Base-by-base conservation (phyloP, 495 filamentous ascomycete species). In the Neurospora sp. region DNA sequence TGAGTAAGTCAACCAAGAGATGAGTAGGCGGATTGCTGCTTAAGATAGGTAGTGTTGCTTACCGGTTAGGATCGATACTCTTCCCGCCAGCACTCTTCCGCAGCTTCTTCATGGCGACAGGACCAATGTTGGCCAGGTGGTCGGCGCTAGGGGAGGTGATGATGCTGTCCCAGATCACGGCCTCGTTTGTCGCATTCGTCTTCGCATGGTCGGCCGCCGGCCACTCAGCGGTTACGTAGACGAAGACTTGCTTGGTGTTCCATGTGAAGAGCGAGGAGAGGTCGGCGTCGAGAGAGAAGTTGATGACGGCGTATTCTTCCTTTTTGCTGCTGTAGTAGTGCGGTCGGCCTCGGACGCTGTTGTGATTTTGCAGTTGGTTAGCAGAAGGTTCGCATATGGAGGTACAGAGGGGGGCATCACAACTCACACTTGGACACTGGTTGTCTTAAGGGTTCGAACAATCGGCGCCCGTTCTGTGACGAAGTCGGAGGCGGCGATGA, bases 231-330 rank as follows among this genome's bases (percentile, higher is more conserved):
- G 92, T 92, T 69, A 99, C 89, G 87, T 96, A 99, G 82, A 96
- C 89, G 84, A 98, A 99, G 77, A 98, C 83, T 83, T 98, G 94
- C 83, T 99, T 99, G n/a, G 96, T 99, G 85, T 99, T 99, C 96
- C 96, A 99, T 83, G 92, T 97, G 90, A 97, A 98, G 78, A 99
- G 91, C 38, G 92, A 90, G 72, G 90, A 89, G 70, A 99, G 88
- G 83, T 99, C 95, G 44, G 85, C 84, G 75, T 97, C 91, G 27
- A 98, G 89, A 77, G 95, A 92, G 87, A 99, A 98, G 77, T 90
- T 92, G 81, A 99, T 91, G 78, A 95, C 88, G 74, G 94, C 95
- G 81, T 97, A 97, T 83, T 99, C 95, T 82, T 97, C 94, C 78
- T 91, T 92, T 82, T 95, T 97, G 39, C 88, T 85, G 72, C 91